Base-by-base conservation (phyloP, 139 green algal species). In the Deuterostichococcus epilithicus region DNA sequence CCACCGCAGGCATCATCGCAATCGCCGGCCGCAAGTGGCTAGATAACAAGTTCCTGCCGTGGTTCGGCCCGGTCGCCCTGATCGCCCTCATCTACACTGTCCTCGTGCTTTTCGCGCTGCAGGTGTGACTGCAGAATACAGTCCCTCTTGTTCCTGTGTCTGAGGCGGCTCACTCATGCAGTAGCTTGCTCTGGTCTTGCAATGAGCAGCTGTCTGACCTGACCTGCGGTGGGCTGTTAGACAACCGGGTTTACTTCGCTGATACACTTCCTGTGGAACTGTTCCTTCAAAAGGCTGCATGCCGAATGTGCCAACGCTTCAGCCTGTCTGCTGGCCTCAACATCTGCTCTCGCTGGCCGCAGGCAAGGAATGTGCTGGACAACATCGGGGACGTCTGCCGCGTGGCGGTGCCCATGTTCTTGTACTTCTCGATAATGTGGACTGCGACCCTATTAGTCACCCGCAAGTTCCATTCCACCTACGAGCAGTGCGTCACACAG, bases 401-500 rank as follows among this genome's bases (percentile, higher is more conserved):
- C 5, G 78, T 87, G 60, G 76, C 83, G 1, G 85, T 87, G 23
- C 83, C 85, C 1, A 81, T 90, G 78, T 42, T 85, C 39, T 10
- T 85, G n/a, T 90, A 90, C 73, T 90, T 90, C 33, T 36, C 59
- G 22, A 63, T 86, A 33, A 83, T 86, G 79, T 90, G 85, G 70
- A 66, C 72, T 5, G 32, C n/a, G 6, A 80, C 65, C 5, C 42
- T 90, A 0, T 35, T 75, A 10, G 28, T 85, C 33, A 80, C 73
- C 23, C 76, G 74, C 23, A 38, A 39, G 32, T 30, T 82, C 18
- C 38, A 66, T 4, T 73, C 78, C 38, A 23, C 42, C 38, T 86
- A 87, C 60, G 37, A 59, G 15, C 30, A 71, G 20, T 52, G 52
- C 47, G 74, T 82, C 44, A 81, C 78, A 26, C 80, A 85, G 77